Evolutionary conservation across 75 land plant species (phyloP).

Genomic region (Pinus tabuliformis): DNA sequence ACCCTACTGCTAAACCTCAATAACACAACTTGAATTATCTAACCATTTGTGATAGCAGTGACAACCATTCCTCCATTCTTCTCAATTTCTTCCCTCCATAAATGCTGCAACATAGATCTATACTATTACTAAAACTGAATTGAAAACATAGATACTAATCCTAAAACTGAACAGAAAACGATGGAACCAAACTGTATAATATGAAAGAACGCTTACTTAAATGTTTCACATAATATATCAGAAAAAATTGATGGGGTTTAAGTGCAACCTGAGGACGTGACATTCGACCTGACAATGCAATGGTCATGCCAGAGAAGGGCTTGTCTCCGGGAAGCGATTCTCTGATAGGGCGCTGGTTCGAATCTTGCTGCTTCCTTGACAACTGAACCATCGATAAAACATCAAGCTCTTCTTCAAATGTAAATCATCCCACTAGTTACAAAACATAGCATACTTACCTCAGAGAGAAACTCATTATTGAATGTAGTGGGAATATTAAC

Average conservation of each 20-base stretch:
- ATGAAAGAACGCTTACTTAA: too few relatives aligned
- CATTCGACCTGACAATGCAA: constrained; percentile 64
- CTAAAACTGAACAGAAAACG: background rate
- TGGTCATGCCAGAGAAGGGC: constrained; percentile 56
- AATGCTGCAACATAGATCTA: constrained; percentile 22
- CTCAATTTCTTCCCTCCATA: constrained; percentile 59
- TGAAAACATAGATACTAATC: background rate
- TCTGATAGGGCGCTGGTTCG: constrained; percentile 22
- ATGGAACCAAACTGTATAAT: background rate
- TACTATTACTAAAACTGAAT: background rate
- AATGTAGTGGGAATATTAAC: too few relatives aligned
- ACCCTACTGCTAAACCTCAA: background rate
- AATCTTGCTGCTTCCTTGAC: constrained; percentile 39
- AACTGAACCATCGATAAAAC: background rate
- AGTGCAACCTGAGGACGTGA: constrained; percentile 48
- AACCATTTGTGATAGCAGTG: constrained; percentile 44
- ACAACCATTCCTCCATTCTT: constrained; percentile 70
- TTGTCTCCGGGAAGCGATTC: constrained; percentile 22
- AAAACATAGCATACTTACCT: too few relatives aligned
- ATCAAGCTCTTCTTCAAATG: too few relatives aligned
- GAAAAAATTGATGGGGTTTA: background rate
- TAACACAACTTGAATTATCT: background rate
- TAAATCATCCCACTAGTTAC: too few relatives aligned
- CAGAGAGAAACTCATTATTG: too few relatives aligned
- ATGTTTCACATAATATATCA: background rate